A percentile compares a stretch with the other conserved stretches of the same genome.
Conservation (phyloP, 768 basidiomycete species). For the Cytidiella melzeri region DNA sequence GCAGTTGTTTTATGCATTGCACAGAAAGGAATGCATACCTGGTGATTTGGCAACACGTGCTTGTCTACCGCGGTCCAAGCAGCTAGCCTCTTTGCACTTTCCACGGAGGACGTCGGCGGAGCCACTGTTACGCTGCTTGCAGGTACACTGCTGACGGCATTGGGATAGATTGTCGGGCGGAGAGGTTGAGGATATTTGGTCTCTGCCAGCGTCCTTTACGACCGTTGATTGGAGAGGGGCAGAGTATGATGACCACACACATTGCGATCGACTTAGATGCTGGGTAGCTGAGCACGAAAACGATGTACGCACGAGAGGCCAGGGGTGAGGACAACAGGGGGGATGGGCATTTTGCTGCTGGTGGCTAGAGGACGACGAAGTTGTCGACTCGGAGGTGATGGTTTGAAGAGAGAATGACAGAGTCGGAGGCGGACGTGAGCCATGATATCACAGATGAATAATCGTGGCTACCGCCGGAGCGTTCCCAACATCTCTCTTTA, state of each 20-base stretch:
- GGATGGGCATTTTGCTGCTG: slow-evolving; percentile 20
- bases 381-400: too few species aligned
- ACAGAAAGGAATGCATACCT: slow-evolving; percentile 40
- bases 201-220: slow-evolving; percentile 16
- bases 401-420: slow-evolving; percentile 1
- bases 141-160: background rate
- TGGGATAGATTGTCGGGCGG: slow-evolving; percentile 8
- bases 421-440: slow-evolving; percentile 12
- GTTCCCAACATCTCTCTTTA: slow-evolving; percentile 1
- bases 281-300: background rate
- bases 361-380: background rate
- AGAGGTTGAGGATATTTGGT: slow-evolving; percentile 18
- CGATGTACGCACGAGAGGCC: slow-evolving; percentile 20
- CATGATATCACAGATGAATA: background rate
- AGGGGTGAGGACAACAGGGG: slow-evolving; percentile 19
- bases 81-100: slow-evolving; percentile 83
- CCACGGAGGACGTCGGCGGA: slow-evolving; percentile 43
- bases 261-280: slow-evolving; percentile 2
- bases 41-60: slow-evolving; percentile 77
- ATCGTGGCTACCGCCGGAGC: background rate
- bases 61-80: slow-evolving; percentile 93
- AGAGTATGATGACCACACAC: slow-evolving; percentile 7
- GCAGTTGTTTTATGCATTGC: background rate
- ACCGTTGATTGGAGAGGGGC: background rate
- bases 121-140: slow-evolving; percentile 9